These are phyloP conservation scores for Asclepias syriaca DNA, from an alignment of 257 asterid species.

Conservation along the genomic window DNA sequence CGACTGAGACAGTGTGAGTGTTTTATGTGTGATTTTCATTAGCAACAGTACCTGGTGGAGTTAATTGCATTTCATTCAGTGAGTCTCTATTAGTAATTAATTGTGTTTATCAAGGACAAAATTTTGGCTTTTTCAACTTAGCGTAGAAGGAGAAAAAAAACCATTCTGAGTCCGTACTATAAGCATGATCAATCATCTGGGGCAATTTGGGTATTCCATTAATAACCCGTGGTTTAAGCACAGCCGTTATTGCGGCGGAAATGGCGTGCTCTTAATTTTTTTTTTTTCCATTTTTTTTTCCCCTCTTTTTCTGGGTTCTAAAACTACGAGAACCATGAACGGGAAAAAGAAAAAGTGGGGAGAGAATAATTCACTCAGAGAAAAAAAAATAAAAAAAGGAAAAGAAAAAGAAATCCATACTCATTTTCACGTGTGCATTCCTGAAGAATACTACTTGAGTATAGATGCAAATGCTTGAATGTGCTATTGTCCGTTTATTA, in stretches of 20 bases:
- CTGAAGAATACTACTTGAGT: not conserved
- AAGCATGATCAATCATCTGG: conserved; percentile 30
- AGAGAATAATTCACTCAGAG: not conserved
- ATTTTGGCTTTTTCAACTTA: not conserved
- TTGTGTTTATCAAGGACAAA: conserved; percentile 16
- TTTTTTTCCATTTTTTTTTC: not conserved
- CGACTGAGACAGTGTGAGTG: conserved; percentile 76
- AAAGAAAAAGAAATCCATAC: not conserved
- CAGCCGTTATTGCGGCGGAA: conserved; percentile 74
- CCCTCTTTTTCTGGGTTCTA: not conserved
- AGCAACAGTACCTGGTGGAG: not conserved
- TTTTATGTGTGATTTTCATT: conserved; percentile 7
- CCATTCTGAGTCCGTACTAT: conserved; percentile 34
- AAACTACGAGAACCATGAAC: conserved; percentile 7
- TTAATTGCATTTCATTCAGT: conserved; percentile 1
- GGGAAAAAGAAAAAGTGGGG: not conserved
- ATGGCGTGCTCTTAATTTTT: conserved; percentile 35
- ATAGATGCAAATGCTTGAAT: conserved; percentile 1
- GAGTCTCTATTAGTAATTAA: conserved; percentile 17
- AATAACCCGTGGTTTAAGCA: conserved; percentile 23
- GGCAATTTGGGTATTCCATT: conserved; percentile 30
- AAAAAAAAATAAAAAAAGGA: too few species aligned
- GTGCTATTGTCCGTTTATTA: not conserved
- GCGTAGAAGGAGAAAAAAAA: conserved; percentile 18
- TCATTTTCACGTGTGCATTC: conserved; percentile 4